Evolutionary conservation across 1,284 basidiomycete genomes (phyloP).

Genomic region (Agroathelia rolfsii): DNA sequence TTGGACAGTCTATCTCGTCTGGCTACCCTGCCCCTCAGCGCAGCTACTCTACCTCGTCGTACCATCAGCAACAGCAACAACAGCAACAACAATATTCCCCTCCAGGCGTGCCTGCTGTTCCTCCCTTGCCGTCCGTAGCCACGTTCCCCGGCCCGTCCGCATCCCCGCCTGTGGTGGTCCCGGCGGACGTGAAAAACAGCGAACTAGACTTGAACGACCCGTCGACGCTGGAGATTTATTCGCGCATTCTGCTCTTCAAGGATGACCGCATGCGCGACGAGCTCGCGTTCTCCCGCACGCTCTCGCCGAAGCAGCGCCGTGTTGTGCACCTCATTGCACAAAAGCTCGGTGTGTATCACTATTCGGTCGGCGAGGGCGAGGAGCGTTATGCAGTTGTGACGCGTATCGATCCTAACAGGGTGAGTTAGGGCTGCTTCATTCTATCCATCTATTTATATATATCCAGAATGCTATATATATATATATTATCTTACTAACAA

Average conservation of each 20-base stretch:
- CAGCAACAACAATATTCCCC: slow-evolving; percentile 50
- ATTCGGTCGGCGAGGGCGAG: slow-evolving; percentile 88
- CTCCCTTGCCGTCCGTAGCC: slow-evolving; percentile 45
- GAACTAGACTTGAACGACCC: slow-evolving; percentile 95
- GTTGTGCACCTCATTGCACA: slow-evolving; percentile 95
- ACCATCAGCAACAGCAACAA: slow-evolving; percentile 43
- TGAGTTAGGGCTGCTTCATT: slow-evolving; percentile 25
- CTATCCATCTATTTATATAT: slow-evolving; percentile 12
- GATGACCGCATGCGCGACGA: slow-evolving; percentile 98
- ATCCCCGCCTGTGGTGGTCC: slow-evolving; percentile 36
- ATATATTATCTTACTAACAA: slow-evolving; percentile 15
- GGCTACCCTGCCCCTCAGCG: slow-evolving; percentile 48
- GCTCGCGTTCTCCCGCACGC: slow-evolving; percentile 84
- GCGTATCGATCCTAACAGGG: slow-evolving; percentile 70
- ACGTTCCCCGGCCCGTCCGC: slow-evolving; percentile 30
- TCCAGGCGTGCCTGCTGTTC: slow-evolving; percentile 35
- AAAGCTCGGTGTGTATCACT: slow-evolving; percentile 91
- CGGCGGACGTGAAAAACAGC: slow-evolving; percentile 47
- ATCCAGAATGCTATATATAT: slow-evolving; percentile 6
- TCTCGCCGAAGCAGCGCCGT: slow-evolving; percentile 79
- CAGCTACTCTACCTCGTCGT: slow-evolving; percentile 54
- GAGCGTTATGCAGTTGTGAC: slow-evolving; percentile 91
- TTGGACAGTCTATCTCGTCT: slow-evolving; percentile 37
- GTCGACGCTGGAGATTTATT: slow-evolving; percentile 93
- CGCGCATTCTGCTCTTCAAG: slow-evolving; percentile 93